phyloP scores from a whole-genome alignment of 768 basidiomycete genomes.

The Mycena epipterygia region DNA sequence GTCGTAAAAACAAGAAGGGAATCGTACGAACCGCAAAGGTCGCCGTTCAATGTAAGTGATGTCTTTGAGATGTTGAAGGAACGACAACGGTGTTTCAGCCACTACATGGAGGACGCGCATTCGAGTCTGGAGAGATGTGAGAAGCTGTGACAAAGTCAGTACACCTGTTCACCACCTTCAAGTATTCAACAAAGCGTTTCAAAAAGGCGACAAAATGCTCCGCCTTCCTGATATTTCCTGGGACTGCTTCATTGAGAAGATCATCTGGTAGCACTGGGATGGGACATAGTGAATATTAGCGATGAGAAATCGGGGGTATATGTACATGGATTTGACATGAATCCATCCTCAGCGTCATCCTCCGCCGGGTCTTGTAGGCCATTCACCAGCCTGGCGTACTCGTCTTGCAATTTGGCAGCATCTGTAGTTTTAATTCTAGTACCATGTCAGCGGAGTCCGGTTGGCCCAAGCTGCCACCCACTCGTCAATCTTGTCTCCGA shows the following conservation, averaged over 20 bases:
- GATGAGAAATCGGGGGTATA: neutral
- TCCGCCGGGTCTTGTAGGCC: conserved; percentile 86
- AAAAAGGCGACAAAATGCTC: conserved; percentile 99
- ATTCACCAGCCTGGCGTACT: conserved; percentile 95
- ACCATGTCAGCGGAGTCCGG: neutral
- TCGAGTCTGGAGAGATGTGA: conserved; percentile 73
- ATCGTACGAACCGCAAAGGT: conserved; percentile 80
- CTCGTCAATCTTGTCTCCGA: conserved; percentile 97
- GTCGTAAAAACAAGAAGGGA: conserved; percentile 3
- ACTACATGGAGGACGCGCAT: conserved; percentile 99
- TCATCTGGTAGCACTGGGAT: conserved; percentile 90
- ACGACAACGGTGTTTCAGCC: conserved; percentile 96
- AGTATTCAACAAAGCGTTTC: conserved; percentile 98
- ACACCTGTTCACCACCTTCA: conserved; percentile 74
- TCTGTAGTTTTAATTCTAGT: conserved; percentile 94
- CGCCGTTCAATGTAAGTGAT: conserved; percentile 98
- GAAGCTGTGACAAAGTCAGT: conserved; percentile 15
- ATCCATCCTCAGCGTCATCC: conserved; percentile 74
- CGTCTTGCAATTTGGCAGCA: conserved; percentile 94
- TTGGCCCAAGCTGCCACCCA: conserved; percentile 51
- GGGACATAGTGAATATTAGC: conserved; percentile 13
- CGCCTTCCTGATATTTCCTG: conserved; percentile 98
- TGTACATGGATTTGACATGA: conserved; percentile 91
- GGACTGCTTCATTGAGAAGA: conserved; percentile 93
- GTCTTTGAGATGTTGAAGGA: conserved; percentile 97